Evolutionary conservation across 1,139 yeast genomes (phyloP), one percentile per base, ranked within the genome.

Genomic region (Sugiyamaella grinbergsii): DNA sequence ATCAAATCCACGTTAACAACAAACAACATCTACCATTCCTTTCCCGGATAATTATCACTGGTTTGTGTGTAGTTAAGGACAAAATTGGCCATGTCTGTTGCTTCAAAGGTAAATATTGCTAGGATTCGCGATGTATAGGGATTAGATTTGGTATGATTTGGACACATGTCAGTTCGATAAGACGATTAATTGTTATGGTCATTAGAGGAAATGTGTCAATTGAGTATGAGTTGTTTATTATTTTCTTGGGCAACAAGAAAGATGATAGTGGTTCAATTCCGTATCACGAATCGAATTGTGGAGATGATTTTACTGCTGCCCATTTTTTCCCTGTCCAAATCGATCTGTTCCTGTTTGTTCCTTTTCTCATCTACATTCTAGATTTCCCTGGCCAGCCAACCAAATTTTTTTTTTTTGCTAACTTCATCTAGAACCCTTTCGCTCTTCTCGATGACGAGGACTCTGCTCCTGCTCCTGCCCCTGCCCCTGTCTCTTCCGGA

Each of bases 381-480:
- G n/a, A n/a, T n/a, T n/a, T n/a, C n/a, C n/a, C n/a, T n/a, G n/a
- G 33, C 26, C 26, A 23, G 8, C 5, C 7, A 23, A 5, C 8
- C 7, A 8, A 23, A 23, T 31, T 5, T 31, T 31, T 11, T 15
- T 13, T 32, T 36, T 15, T 26, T 16, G 36, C 47, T 43, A 43
- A 43, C 47, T 26, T 31, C 43, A n/a, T n/a, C 11, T 48, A 65
- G 69, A 65, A 66, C 60, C 59, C 58, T 42, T 65, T 64, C 51
- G 61, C 62, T 47, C 55, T 66, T 54, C 60, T 66, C 53, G 69
- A 82, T 67, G 83, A 89, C 82, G 94, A 87, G 71, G 87, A 80
- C 72, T 50, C 57, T 28, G 44, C 55, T 34, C 41, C 54, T 22
- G 50, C 57, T 39, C 49, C 56, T 33, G 44, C 55, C 38, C 42